phyloP scores from a whole-genome alignment of 768 basidiomycete genomes.

The Leccinum truebloodii region DNA sequence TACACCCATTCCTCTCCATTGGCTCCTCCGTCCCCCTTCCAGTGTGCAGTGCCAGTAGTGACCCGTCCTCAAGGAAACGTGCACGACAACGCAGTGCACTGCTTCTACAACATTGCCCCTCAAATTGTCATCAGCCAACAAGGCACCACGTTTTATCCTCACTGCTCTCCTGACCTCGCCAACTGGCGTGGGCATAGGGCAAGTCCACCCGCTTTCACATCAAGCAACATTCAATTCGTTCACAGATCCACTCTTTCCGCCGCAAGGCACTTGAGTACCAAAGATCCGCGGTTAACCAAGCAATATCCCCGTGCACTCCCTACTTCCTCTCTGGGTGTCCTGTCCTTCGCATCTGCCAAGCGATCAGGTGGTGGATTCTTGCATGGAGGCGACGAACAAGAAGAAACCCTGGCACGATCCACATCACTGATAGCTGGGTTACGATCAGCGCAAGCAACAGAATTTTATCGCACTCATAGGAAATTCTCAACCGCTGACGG shows the following conservation, averaged over 20 bases:
- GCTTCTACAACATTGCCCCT: conserved; percentile 36
- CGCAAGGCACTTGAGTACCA: conserved; percentile 28
- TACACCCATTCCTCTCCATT: conserved; percentile 8
- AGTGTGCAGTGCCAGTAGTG: conserved; percentile 12
- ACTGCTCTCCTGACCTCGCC: conserved; percentile 38
- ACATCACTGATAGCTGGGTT: conserved; percentile 44
- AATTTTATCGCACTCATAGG: conserved; percentile 44
- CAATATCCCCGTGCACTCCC: conserved; percentile 20
- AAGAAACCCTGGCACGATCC: conserved; percentile 42
- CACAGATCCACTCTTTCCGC: conserved; percentile 34
- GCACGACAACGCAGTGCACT: conserved; percentile 1
- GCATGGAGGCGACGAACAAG: conserved; percentile 48
- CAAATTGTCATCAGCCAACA: conserved; percentile 38
- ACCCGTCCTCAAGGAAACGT: conserved; percentile 7
- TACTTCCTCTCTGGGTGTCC: conserved; percentile 37
- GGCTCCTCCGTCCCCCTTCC: conserved; percentile 19
- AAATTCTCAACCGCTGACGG: conserved; percentile 37
- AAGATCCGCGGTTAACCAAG: conserved; percentile 14
- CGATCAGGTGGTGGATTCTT: conserved; percentile 46
- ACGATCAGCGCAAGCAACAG: conserved; percentile 31
- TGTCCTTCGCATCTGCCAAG: conserved; percentile 46
- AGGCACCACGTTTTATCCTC: conserved; percentile 42
- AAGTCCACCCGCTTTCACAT: neutral
- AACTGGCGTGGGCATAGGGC: conserved; percentile 32
- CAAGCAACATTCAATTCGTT: conserved; percentile 32